These are phyloP conservation scores for Corniculantispora saksenae DNA, from an alignment of 2,329 filamentous ascomycete species.

Conservation along the genomic window DNA sequence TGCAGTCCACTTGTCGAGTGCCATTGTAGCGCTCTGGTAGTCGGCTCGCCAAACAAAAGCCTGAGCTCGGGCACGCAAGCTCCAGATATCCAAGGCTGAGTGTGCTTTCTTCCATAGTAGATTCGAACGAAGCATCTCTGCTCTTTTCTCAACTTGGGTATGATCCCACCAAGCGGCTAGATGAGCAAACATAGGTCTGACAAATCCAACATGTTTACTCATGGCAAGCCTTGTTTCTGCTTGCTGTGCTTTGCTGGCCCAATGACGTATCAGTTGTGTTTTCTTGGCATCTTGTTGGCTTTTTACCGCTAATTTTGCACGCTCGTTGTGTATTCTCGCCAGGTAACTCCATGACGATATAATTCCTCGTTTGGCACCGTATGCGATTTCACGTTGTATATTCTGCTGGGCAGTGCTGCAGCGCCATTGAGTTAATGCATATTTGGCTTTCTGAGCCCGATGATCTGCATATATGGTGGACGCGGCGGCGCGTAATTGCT, in stretches of 20 bases:
- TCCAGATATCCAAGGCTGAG: slow-evolving; percentile 13
- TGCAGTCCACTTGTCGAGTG: slow-evolving; percentile 1
- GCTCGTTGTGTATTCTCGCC: background rate
- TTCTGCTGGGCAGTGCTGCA: slow-evolving; percentile 28
- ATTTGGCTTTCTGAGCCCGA: slow-evolving; percentile 24
- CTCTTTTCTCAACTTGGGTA: slow-evolving; percentile 1
- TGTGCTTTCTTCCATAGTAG: slow-evolving; percentile 1
- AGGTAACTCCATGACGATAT: slow-evolving; percentile 29
- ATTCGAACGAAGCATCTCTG: background rate
- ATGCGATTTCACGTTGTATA: slow-evolving; percentile 25
- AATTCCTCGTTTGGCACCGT: slow-evolving; percentile 23
- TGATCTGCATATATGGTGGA: slow-evolving; percentile 26
- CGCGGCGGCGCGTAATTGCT: slow-evolving; percentile 30
- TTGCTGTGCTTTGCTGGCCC: slow-evolving; percentile 11
- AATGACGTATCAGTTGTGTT: slow-evolving; percentile 35
- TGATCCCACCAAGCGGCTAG: slow-evolving; percentile 17
- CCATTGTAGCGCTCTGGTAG: background rate
- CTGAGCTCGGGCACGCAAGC: slow-evolving; percentile 8
- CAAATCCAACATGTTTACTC: slow-evolving; percentile 7
- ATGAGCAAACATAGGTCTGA: slow-evolving; percentile 8
- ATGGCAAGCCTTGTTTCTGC: background rate
- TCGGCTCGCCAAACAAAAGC: slow-evolving; percentile 17
- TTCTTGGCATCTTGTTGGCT: slow-evolving; percentile 34
- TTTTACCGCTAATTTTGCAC: background rate
- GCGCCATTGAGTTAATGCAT: slow-evolving; percentile 31